Evolutionary conservation across 192 early-diverging fungal genomes (phyloP), one percentile per base, ranked within the genome.

Genomic region (Lunasporangiospora selenospora): DNA sequence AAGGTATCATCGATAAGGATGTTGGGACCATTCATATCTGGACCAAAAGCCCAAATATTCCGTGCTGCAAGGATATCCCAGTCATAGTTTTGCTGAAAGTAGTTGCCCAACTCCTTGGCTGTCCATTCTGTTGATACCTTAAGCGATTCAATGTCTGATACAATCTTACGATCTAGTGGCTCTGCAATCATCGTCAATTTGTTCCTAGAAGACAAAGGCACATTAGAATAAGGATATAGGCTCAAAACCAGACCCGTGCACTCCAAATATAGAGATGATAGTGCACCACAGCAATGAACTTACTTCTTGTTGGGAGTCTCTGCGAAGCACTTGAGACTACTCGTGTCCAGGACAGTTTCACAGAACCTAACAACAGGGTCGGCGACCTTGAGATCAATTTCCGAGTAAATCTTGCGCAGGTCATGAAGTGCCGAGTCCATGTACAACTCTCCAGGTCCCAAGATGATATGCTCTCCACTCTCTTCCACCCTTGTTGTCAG

Each of bases 21-120:
- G 61, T 99, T 99, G 26, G 96, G 93, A 11, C 96, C 96, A 58
- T 84, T 81, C 38, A 91, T 89, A 32, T 92, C 89, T 1, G 98
- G 98, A 12, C 98, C 98, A 86, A 99, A 98, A 26, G 96, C 98
- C 98, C 98, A 99, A 41, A 99, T 90, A 37, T 93, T 95, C 42
- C 96, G 87, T 4, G 92, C 77, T 10, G 95, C 95, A 55, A 98
- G 65, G 11, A 97, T 81, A 83, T 99, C 96, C 98, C 98, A 99
- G 10, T 85, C 82, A 62, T 98, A 95, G 40, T 92, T 91, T 50
- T 87, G 69, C 70, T 91, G 86, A 49, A 99, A 96, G 63, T 86
- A 85, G 43, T 90, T 86, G 29, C 85, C 93, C 18, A 97, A 65
- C 45, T 92, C 80, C 32, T 81, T 80, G 24, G 83, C 73, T 1